These are phyloP conservation scores for Saccharomycopsis hybrid DNA, from an alignment of 1,139 yeast species.

Conservation along the genomic window DNA sequence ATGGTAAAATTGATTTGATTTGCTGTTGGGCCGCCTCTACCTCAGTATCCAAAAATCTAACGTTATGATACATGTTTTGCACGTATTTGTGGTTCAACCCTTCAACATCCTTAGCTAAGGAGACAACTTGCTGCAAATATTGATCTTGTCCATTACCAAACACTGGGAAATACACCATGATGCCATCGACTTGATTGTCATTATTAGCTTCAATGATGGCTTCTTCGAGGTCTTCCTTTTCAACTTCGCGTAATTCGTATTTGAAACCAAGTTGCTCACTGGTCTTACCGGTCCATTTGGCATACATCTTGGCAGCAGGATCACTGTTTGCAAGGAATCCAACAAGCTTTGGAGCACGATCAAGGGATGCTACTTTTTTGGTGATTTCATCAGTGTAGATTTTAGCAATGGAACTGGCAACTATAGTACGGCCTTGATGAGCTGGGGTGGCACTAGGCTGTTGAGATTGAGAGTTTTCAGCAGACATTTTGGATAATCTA, in stretches of 20 bases:
- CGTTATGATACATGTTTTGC: constrained; percentile 90
- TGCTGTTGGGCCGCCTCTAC: constrained; percentile 44
- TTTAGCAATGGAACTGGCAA: constrained; percentile 86
- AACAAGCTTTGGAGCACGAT: constrained; percentile 62
- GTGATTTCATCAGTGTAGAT: constrained; percentile 68
- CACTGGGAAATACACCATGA: constrained; percentile 97
- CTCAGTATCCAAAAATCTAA: constrained; percentile 66
- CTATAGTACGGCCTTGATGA: constrained; percentile 58
- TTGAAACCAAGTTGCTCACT: constrained; percentile 79
- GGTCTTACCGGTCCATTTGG: constrained; percentile 93
- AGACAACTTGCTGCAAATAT: constrained; percentile 85
- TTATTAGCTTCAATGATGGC: constrained; percentile 75
- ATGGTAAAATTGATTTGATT: constrained; percentile 84
- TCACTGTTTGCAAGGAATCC: constrained; percentile 90
- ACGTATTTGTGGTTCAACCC: constrained; percentile 88
- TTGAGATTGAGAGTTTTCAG: too few species aligned
- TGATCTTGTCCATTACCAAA: constrained; percentile 94
- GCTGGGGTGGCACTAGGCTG: background rate
- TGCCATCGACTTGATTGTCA: constrained; percentile 76
- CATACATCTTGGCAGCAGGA: constrained; percentile 94
- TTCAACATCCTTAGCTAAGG: constrained; percentile 84
- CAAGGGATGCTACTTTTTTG: constrained; percentile 46
- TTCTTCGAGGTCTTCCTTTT: constrained; percentile 80
- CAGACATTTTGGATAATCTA: too few species aligned
- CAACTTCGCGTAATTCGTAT: constrained; percentile 68